Conservation (phyloP, 352 stramenopile species). For the Elongisporangium undulatum region DNA sequence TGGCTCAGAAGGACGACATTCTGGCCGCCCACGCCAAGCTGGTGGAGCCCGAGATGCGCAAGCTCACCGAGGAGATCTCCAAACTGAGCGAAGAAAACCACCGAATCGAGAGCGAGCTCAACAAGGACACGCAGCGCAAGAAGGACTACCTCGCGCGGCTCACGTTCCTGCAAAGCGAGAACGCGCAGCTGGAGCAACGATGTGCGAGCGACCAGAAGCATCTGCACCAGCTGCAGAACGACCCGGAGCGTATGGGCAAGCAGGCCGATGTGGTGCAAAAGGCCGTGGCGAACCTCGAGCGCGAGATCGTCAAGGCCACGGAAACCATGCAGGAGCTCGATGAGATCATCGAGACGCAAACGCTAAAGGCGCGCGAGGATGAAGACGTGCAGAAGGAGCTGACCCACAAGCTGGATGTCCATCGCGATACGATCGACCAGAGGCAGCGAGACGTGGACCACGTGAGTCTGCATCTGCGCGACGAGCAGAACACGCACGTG, state of each 20-base stretch:
- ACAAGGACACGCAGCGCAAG: conserved; percentile 64
- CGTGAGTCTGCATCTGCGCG: conserved; percentile 79
- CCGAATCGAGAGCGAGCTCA: conserved; percentile 62
- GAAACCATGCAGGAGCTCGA: conserved; percentile 34
- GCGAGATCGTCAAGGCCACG: conserved; percentile 54
- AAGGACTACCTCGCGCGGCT: conserved; percentile 52
- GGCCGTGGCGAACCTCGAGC: conserved; percentile 63
- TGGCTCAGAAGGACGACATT: conserved; percentile 72
- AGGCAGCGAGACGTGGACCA: conserved; percentile 89
- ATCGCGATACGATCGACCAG: conserved; percentile 89
- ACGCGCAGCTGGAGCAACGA: conserved; percentile 48
- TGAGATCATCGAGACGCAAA: conserved; percentile 30
- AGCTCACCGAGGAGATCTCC: conserved; percentile 63
- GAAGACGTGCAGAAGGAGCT: conserved; percentile 81
- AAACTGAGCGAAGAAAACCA: conserved; percentile 64
- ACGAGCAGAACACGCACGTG: conserved; percentile 83
- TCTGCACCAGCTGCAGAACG: conserved; percentile 53
- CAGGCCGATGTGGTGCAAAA: conserved; percentile 83
- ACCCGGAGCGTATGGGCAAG: conserved; percentile 82
- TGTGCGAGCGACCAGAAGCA: conserved; percentile 51
- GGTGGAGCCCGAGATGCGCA: conserved; percentile 79
- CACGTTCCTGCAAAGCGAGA: conserved; percentile 58
- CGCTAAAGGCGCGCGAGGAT: conserved; percentile 56
- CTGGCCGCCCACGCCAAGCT: conserved; percentile 72
- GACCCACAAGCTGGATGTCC: conserved; percentile 83